Evolutionary conservation across 768 basidiomycete species (phyloP).

Genomic region (Suillus brevipes): DNA sequence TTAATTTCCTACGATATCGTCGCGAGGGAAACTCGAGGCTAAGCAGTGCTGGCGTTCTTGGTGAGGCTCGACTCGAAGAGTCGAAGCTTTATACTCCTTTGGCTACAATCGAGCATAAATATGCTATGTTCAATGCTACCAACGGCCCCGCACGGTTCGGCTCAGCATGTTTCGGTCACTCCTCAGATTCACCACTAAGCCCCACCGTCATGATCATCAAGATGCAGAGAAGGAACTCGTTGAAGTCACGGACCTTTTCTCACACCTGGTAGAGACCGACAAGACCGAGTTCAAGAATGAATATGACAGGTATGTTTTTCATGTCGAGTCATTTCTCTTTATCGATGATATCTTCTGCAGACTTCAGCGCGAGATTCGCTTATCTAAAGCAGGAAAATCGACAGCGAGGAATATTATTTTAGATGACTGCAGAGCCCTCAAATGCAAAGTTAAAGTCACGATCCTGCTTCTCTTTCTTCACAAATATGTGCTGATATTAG

Average conservation of each 20-base stretch:
- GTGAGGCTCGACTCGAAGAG: not conserved
- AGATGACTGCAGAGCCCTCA: slow-evolving; percentile 2
- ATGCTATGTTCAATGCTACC: not conserved
- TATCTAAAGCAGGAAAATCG: not conserved
- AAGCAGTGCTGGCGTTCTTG: not conserved
- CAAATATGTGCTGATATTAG: not conserved
- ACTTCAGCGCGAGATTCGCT: not conserved
- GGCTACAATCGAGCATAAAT: slow-evolving; percentile 1
- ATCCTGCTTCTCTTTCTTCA: not conserved
- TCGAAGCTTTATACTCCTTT: not conserved
- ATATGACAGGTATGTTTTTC: not conserved
- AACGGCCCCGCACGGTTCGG: not conserved
- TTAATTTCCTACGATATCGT: not conserved
- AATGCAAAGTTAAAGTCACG: not conserved
- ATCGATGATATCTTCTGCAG: not conserved
- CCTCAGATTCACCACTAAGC: not conserved
- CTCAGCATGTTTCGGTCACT: slow-evolving; percentile 2
- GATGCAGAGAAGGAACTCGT: slow-evolving; percentile 3
- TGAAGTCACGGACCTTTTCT: not conserved
- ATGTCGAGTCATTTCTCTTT: not conserved
- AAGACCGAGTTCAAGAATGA: not conserved
- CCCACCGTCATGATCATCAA: too few species aligned
- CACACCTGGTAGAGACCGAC: not conserved
- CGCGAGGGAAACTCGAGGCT: not conserved
- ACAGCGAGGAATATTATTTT: not conserved